Evolutionary conservation across 495 filamentous ascomycete species (phyloP), one percentile per base, ranked within the genome.

Genomic region (Daldinia concentrica): DNA sequence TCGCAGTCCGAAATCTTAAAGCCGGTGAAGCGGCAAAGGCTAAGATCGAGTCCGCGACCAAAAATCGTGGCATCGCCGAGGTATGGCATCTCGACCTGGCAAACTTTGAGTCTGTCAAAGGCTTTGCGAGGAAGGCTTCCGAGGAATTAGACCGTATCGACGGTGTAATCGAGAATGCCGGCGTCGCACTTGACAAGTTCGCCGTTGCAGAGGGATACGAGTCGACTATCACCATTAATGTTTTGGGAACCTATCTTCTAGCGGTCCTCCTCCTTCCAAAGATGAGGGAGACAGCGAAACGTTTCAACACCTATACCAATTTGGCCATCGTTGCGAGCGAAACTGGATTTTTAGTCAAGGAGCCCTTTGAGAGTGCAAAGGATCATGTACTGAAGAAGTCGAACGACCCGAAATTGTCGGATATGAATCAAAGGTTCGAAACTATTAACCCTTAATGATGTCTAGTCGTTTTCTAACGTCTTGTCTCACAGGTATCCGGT

Each of bases 81-180:
- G 83, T 87, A 6, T 88, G 85, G 85, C 62, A 78, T 15, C 72
- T 90, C 0, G 84, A 90, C 66, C 73, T 89, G 29, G 72, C 76
- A 8, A 75, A 70, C 11, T 82, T 82, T 52, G 76, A 71, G 0
- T 80, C 77, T 1, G 73, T 83, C 15, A 58, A 73, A 24, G 68
- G 68, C 0, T 87, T 89, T 63, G 78, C 79, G 2, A 71, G 74
- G 1, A 58, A 79, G 0, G 81, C 73, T n/a, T 73, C 69, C 0
- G 39, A 68, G 6, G 51, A 72, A 6, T 75, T 86, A 0, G 57
- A 75, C 0, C 76, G 81, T 0, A 51, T 88, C 6, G 82, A 88
- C 66, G 78, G 79, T n/a, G 71, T 82, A 0, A 69, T 87, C 1
- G 76, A 83, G 22, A 88, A 87, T 61, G 83, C 83, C 0, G 84